Evolutionary conservation across 2,329 filamentous ascomycete genomes (phyloP), one percentile per base, ranked within the genome.

Genomic region (Cercospora sp.): DNA sequence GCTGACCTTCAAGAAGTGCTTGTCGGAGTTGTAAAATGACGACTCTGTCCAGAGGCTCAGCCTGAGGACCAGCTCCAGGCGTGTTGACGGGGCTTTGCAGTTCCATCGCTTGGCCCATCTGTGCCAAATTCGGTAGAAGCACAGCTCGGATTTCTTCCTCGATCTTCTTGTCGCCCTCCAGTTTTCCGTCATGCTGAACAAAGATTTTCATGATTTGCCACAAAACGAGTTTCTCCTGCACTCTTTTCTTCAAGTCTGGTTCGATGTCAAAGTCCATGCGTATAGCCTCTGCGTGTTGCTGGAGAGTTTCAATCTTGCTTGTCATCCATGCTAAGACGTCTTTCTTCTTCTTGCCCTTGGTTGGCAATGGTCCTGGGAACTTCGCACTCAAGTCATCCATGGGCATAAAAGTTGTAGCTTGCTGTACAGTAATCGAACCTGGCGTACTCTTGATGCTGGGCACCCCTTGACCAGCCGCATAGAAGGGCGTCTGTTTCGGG

Each of bases 331-430:
- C 80, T 53, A 94, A 74, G 0, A 93, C 87, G 64, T 99, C 94
- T 82, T 98, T 99, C 84, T 99, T 99, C 84, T 96, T 98, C 84
- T 97, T 98, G 1, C 90, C 89, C 77, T 97, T 98, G 48, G 89
- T 87, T 79, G 91, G 93, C 30, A 99, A 82, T 3, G 96, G 95
- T 0, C 95, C 95, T 0, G 95, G 95, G 75, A 98, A 98, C 73
- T 90, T 93, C 18, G 88, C 86, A 60, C 95, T 82, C 2, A 89
- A 86, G 36, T 95, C 92, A 26, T 87, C 83, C 8, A 93, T 82
- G 4, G 91, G 89, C 55, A 92, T 82, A 31, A 92, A 83, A 53
- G 93, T 89, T 77, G 91, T 95, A 69, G 92, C 85, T 72, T 87
- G 90, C 69, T 88, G 86, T n/a, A 94, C 82, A 74, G 89, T 92